phyloP scores from a whole-genome alignment of 2,329 filamentous ascomycete genomes.

The Diplocarpon mali region DNA sequence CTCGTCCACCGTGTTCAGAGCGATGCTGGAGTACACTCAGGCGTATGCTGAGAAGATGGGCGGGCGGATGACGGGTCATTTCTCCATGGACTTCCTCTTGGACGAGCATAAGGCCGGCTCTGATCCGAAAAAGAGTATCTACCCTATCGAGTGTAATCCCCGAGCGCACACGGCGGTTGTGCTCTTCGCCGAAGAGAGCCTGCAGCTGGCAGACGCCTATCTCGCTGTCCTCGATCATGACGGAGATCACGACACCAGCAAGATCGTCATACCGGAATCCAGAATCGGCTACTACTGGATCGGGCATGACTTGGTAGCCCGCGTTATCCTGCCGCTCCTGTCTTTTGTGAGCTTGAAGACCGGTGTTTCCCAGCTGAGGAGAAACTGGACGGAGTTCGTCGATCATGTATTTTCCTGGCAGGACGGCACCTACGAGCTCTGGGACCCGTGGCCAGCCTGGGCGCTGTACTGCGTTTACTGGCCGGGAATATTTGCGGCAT shows the following conservation, averaged over 20 bases:
- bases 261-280: constrained; percentile 11
- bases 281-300: constrained; percentile 47
- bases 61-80: constrained; percentile 50
- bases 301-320: constrained; percentile 49
- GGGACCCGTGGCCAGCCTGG: constrained; percentile 46
- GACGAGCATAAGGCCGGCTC: constrained; percentile 29
- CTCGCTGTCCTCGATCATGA: constrained; percentile 32
- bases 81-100: constrained; percentile 64
- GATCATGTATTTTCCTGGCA: constrained; percentile 38
- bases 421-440: constrained; percentile 40
- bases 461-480: constrained; percentile 46
- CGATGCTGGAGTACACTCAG: constrained; percentile 55
- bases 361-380: constrained; percentile 13
- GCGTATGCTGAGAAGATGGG: constrained; percentile 41
- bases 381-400: constrained; percentile 23
- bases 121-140: constrained; percentile 33
- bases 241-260: background rate
- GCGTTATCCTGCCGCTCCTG: constrained; percentile 37
- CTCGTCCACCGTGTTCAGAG: constrained; percentile 40
- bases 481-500: constrained; percentile 39
- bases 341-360: constrained; percentile 20
- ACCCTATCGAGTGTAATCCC: constrained; percentile 63
- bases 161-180: constrained; percentile 56
- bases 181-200: constrained; percentile 39
- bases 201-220: constrained; percentile 37